These are phyloP conservation scores for Aspergillus kassunensis DNA, from an alignment of 495 filamentous ascomycete genomes.

Conservation along the genomic window DNA sequence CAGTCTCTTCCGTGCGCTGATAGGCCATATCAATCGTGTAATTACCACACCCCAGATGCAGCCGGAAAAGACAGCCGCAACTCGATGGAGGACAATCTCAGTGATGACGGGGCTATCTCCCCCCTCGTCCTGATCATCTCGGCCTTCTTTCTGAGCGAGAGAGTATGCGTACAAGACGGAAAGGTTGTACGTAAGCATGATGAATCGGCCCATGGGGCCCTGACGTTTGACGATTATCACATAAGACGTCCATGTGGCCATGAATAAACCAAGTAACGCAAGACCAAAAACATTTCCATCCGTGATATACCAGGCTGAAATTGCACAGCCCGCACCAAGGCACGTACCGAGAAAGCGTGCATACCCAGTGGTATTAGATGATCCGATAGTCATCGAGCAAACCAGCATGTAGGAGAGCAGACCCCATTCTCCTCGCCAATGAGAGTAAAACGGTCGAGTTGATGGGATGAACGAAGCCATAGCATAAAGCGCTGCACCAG, in stretches of 20 bases:
- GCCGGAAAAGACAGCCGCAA: conserved; percentile 80
- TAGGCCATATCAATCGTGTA: conserved; percentile 87
- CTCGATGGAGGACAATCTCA: conserved; percentile 86
- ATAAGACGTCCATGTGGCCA: conserved; percentile 80
- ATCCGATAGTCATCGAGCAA: conserved; percentile 94
- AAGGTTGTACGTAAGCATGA: conserved; percentile 94
- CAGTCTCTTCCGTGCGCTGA: conserved; percentile 79
- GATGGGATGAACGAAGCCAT: conserved; percentile 76
- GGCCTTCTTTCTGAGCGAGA: conserved; percentile 68
- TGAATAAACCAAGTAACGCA: conserved; percentile 71
- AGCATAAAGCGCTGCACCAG: conserved; percentile 82
- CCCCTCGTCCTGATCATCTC: conserved; percentile 74
- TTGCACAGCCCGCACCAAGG: conserved; percentile 71
- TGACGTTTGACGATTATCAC: conserved; percentile 80
- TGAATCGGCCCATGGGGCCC: conserved; percentile 88
- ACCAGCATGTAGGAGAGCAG: conserved; percentile 97
- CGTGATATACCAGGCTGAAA: conserved; percentile 71
- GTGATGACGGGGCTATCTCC: conserved; percentile 76
- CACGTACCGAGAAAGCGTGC: conserved; percentile 85
- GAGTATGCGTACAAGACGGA: conserved; percentile 93
- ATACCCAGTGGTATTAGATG: conserved; percentile 85
- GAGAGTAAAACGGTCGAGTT: conserved; percentile 74
- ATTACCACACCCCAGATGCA: conserved; percentile 91
- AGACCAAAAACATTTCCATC: conserved; percentile 68
- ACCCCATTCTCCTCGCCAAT: conserved; percentile 97